These are phyloP conservation scores for Fusarium tanahbumbuense DNA, from an alignment of 2,329 filamentous ascomycete species.

Conservation along the genomic window DNA sequence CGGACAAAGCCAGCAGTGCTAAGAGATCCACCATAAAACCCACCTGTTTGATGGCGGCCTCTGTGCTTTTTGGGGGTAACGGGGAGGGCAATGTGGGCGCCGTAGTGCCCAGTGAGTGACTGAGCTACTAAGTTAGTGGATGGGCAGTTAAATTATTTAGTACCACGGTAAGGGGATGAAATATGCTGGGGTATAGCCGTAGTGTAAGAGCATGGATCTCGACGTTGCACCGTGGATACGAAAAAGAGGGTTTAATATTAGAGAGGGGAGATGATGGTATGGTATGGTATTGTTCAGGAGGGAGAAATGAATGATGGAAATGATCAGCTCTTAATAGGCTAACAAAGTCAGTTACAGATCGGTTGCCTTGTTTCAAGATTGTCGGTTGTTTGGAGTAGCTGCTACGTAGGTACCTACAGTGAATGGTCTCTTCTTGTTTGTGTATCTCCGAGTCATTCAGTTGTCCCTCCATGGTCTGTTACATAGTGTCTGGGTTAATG, in stretches of 20 bases:
- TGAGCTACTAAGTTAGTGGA: slow-evolving; percentile 15
- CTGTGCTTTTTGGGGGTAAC: slow-evolving; percentile 38
- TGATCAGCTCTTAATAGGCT: neutral
- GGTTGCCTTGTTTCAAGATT: slow-evolving; percentile 12
- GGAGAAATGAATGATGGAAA: neutral
- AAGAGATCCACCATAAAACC: slow-evolving; percentile 41
- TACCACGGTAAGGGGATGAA: slow-evolving; percentile 39
- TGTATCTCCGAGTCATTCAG: slow-evolving; percentile 3
- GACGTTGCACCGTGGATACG: slow-evolving; percentile 30
- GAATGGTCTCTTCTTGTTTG: slow-evolving; percentile 20
- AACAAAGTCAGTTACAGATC: neutral
- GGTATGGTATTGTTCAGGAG: slow-evolving; percentile 12
- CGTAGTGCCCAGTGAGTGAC: slow-evolving; percentile 16
- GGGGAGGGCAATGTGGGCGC: slow-evolving; percentile 31
- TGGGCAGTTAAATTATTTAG: slow-evolving; percentile 42
- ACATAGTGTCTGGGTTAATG: neutral
- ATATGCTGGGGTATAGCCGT: slow-evolving; percentile 39
- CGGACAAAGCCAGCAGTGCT: slow-evolving; percentile 42
- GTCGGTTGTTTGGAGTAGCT: neutral
- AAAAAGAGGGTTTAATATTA: slow-evolving; percentile 24
- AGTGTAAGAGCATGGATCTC: slow-evolving; percentile 39
- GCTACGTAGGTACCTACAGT: slow-evolving; percentile 13
- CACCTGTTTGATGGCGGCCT: slow-evolving; percentile 42
- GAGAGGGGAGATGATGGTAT: slow-evolving; percentile 7
- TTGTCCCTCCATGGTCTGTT: neutral